Conservation (phyloP, 306 rosid species). For the Begonia loranthoides region DNA sequence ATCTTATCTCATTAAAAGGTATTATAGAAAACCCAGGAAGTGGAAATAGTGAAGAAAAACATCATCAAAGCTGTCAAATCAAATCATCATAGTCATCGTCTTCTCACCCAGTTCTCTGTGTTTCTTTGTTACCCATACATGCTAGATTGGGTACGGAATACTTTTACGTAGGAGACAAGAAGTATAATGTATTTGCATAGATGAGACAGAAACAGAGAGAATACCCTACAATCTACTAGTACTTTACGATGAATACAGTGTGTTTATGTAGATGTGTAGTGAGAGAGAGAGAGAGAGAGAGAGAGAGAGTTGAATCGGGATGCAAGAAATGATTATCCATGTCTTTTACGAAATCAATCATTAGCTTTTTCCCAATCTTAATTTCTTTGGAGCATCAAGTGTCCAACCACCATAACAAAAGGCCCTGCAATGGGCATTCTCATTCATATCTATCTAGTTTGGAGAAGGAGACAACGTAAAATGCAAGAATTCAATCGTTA, state of each 20-base stretch:
- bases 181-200: too few relatives aligned
- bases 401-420: not conserved
- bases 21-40: not conserved
- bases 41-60: not conserved
- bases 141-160: too few relatives aligned
- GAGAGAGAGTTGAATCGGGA: not conserved
- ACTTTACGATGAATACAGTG: not conserved
- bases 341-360: slow-evolving; percentile 15
- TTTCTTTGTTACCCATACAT: too few relatives aligned
- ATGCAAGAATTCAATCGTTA: not conserved
- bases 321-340: slow-evolving; percentile 9
- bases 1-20: too few relatives aligned
- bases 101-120: not conserved
- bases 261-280: too few relatives aligned
- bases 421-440: not conserved
- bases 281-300: slow-evolving; percentile 1
- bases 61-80: slow-evolving; percentile 11
- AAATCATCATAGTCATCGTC: slow-evolving; percentile 15
- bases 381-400: slow-evolving; percentile 9
- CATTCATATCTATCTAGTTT: not conserved
- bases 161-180: too few relatives aligned
- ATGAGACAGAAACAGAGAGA: too few relatives aligned
- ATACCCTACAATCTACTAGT: too few relatives aligned
- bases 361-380: slow-evolving; percentile 10
- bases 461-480: not conserved